These are phyloP conservation scores for Penicillium dipodomyicola DNA, from an alignment of 495 filamentous ascomycete genomes.

Conservation along the genomic window DNA sequence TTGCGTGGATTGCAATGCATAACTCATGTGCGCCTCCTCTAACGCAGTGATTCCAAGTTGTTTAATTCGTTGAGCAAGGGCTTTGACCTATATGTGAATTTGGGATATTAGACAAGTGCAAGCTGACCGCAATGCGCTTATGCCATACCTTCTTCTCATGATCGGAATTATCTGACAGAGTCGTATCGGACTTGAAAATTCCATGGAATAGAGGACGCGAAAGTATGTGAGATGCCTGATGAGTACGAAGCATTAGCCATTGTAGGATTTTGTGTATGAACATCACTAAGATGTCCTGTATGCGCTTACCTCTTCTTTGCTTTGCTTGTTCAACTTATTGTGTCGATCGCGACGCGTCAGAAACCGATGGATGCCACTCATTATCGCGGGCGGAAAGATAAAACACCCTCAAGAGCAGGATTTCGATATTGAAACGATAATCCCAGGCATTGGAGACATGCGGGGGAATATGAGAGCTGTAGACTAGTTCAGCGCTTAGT, in stretches of 20 bases:
- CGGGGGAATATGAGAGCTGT: constrained; percentile 20
- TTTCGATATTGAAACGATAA: constrained; percentile 12
- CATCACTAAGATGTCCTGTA: not conserved
- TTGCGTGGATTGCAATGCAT: constrained; percentile 62
- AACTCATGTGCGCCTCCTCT: constrained; percentile 57
- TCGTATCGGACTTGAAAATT: constrained; percentile 34
- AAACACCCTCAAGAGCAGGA: constrained; percentile 1
- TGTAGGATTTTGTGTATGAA: not conserved
- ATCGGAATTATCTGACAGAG: constrained; percentile 25
- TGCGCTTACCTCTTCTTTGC: constrained; percentile 47
- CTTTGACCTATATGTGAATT: constrained; percentile 32
- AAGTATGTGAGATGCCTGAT: constrained; percentile 26
- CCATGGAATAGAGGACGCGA: constrained; percentile 33
- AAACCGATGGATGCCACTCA: constrained; percentile 65
- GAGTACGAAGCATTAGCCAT: constrained; percentile 19
- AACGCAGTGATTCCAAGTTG: constrained; percentile 37
- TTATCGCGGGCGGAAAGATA: constrained; percentile 18
- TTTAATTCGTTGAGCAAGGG: constrained; percentile 33
- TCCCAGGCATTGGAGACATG: constrained; percentile 24
- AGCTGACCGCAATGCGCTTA: not conserved
- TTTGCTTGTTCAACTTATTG: constrained; percentile 46
- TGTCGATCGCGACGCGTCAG: constrained; percentile 72
- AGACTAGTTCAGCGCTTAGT: constrained; percentile 18
- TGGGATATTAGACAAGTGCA: constrained; percentile 9
- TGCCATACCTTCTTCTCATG: constrained; percentile 40